A percentile compares a stretch with the other conserved stretches of the same genome.
Evolutionary conservation across 331 rosid genomes (phyloP).

Genomic region (Dryas integrifolia): DNA sequence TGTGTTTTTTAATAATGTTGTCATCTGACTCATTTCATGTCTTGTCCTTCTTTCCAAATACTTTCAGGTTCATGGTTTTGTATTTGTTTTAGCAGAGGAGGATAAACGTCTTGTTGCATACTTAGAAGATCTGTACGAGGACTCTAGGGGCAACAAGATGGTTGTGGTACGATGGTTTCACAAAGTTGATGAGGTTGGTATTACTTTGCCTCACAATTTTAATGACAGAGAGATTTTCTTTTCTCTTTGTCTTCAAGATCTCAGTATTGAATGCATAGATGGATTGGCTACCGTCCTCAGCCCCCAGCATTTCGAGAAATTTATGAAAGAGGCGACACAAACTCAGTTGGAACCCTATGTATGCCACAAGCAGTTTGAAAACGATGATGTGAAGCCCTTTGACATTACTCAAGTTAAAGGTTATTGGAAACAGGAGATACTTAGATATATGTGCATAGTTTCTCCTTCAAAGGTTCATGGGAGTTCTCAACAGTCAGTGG

Average conservation of each 20-base stretch:
- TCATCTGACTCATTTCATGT: conserved; percentile 19
- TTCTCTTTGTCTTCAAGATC: conserved; percentile 94
- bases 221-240: conserved; percentile 91
- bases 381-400: conserved; percentile 63
- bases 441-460: conserved; percentile 49
- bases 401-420: conserved; percentile 77
- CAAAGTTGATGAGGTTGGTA: conserved; percentile 95
- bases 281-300: conserved; percentile 85
- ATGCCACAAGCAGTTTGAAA: conserved; percentile 59
- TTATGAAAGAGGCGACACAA: conserved; percentile 49
- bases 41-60: conserved; percentile 15
- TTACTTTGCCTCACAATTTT: conserved; percentile 70
- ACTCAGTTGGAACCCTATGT: conserved; percentile 57
- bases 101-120: conserved; percentile 81
- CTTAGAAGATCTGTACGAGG: conserved; percentile 90
- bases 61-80: conserved; percentile 76
- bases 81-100: conserved; percentile 85
- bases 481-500: conserved; percentile 42
- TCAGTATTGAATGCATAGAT: conserved; percentile 95
- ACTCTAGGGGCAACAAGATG: conserved; percentile 89
- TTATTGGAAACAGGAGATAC: conserved; percentile 83
- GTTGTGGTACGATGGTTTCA: conserved; percentile 97
- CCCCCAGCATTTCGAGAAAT: conserved; percentile 66
- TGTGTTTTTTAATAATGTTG: not conserved
- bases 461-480: conserved; percentile 42